Evolutionary conservation across 768 basidiomycete species (phyloP), one percentile per base, ranked within the genome.

Genomic region (Amylocystis lapponica): DNA sequence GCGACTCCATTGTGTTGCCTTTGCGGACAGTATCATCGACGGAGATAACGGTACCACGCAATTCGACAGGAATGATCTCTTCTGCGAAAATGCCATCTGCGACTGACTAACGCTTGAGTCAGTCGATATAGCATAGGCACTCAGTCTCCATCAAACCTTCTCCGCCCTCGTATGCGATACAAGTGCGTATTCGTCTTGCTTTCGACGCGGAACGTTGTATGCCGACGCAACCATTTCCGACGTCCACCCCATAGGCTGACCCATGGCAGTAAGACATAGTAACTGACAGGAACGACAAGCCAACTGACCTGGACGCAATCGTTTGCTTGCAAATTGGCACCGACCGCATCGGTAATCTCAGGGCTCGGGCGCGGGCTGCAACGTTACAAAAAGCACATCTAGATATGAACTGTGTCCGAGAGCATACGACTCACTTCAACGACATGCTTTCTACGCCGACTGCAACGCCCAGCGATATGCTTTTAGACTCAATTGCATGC

Each of bases 211-310:
- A 45, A 93, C 64, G n/a, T 79, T 73, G 66, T 81, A 93, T 7
- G 75, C 68, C 54, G 82, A 63, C n/a, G 90, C 87, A 17, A 92
- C 87, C 80, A 87, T 82, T 62, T 93, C 90, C 4, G 87, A 87
- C 1, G 90, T 93, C 90, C 90, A 99, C 38, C 92, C 92, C 92
- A 93, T 93, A 10, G 88, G 84, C 85, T 90, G 48, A 43, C 34
- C 10, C 11, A 27, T 38, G 25, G 26, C 39, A 12, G 22, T 26
- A 13, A 23, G 14, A 12, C 22, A 31, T 16, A n/a, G 7, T 29
- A 34, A 14, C n/a, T 32, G 12, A 22, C 23, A 27, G 8, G 14
- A 3, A 49, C n/a, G n/a, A n/a, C n/a, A n/a, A n/a, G n/a, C n/a
- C n/a, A n/a, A n/a, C 65, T 35, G 34, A 81, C 85, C 70, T 86